These are phyloP conservation scores for Dothideomycetes sp. DNA, from an alignment of 2,329 filamentous ascomycete genomes.

Conservation along the genomic window DNA sequence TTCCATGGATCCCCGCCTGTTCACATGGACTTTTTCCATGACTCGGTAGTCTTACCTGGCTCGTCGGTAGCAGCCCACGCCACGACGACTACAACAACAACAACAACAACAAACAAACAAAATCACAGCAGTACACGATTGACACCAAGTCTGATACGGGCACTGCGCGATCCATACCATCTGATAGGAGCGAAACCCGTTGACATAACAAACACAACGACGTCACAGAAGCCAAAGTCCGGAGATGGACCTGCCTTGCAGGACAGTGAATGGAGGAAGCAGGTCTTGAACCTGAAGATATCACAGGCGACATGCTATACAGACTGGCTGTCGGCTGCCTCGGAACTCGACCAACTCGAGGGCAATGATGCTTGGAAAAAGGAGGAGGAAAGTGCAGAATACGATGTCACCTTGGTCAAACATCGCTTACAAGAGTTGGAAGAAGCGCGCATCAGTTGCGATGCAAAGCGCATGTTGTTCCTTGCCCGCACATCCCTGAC, in stretches of 20 bases:
- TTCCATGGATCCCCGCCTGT: constrained; percentile 10
- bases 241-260: constrained; percentile 25
- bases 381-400: constrained; percentile 57
- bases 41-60: constrained; percentile 11
- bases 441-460: constrained; percentile 59
- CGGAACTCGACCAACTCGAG: constrained; percentile 69
- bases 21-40: constrained; percentile 15
- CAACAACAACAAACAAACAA: not conserved
- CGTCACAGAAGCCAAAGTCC: constrained; percentile 30
- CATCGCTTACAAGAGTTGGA: constrained; percentile 65
- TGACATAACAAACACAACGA: constrained; percentile 24
- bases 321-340: constrained; percentile 68
- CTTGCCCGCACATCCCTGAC: constrained; percentile 71
- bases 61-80: constrained; percentile 5
- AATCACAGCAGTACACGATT: not conserved
- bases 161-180: constrained; percentile 8
- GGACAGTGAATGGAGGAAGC: constrained; percentile 35
- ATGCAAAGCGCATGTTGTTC: constrained; percentile 69
- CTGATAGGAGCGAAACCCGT: not conserved
- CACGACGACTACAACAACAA: not conserved
- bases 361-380: constrained; percentile 75
- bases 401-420: constrained; percentile 60
- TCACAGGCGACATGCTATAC: constrained; percentile 60
- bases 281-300: constrained; percentile 55
- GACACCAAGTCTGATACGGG: not conserved